phyloP scores from a whole-genome alignment of 805 yeast genomes.

The Starmerella vaccinii region DNA sequence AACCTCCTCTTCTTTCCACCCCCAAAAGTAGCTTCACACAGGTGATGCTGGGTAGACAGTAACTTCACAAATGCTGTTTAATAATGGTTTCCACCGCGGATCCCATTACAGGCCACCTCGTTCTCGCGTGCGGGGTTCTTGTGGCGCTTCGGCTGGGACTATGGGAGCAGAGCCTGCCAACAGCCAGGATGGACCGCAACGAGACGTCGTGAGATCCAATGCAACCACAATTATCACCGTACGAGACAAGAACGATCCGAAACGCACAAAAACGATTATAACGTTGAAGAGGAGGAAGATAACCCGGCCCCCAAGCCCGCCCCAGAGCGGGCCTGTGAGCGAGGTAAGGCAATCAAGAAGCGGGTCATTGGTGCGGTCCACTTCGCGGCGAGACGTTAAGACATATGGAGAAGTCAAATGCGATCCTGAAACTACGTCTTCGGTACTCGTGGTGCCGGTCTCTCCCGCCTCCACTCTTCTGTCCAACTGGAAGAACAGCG shows the following conservation, averaged over 20 bases:
- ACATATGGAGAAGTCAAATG: too few species aligned
- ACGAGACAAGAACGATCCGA: not conserved
- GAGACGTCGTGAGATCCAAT: not conserved
- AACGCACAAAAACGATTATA: not conserved
- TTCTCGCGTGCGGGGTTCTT: not conserved
- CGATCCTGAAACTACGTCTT: too few species aligned
- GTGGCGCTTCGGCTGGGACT: not conserved
- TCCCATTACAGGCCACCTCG: not conserved
- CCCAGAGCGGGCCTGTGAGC: not conserved
- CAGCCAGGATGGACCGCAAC: not conserved
- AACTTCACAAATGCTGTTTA: not conserved
- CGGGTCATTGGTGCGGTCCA: too few species aligned
- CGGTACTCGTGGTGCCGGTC: not conserved
- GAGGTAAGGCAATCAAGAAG: not conserved
- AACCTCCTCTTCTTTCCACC: not conserved
- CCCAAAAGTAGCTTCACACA: not conserved
- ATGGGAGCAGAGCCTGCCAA: not conserved
- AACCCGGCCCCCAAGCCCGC: not conserved
- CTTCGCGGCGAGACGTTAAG: too few species aligned
- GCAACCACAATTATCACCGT: not conserved
- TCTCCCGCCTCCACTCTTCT: conserved; percentile 13
- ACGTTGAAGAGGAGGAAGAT: not conserved
- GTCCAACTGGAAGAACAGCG: not conserved
- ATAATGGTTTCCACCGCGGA: not conserved
- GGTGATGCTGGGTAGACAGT: conserved; percentile 1